Percentiles rank a stretch among this genome's conserved stretches.
phyloP scores from a whole-genome alignment of 2,329 filamentous ascomycete species.

The Sphaerostilbella broomeana region DNA sequence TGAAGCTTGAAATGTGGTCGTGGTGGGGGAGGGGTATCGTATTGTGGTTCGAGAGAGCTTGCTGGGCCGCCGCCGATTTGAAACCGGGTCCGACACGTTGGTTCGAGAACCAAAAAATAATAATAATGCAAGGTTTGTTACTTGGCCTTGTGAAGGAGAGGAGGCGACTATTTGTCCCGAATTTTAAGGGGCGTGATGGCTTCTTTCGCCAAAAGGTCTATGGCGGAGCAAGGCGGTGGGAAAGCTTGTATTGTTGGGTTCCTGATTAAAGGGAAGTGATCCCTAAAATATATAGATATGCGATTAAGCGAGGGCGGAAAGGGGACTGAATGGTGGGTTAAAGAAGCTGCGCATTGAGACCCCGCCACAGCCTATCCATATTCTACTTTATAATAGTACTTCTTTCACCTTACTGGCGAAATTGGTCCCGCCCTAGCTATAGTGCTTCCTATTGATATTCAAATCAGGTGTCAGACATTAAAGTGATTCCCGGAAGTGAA shows the following conservation, averaged over 20 bases:
- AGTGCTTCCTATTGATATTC: too few species aligned
- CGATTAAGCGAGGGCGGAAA: conserved; percentile 17
- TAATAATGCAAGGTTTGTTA: too few species aligned
- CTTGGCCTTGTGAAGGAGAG: background rate
- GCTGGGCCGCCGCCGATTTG: too few species aligned
- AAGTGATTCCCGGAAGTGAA: too few species aligned
- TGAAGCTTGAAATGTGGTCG: background rate
- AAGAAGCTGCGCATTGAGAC: conserved; percentile 2
- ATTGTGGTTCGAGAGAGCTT: too few species aligned
- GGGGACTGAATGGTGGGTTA: background rate
- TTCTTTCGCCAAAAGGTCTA: conserved; percentile 9
- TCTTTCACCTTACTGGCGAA: too few species aligned
- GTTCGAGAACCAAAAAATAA: too few species aligned
- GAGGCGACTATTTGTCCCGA: background rate
- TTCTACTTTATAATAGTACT: too few species aligned
- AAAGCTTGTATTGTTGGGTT: conserved; percentile 1
- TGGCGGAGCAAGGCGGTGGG: conserved; percentile 10
- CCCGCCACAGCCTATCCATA: too few species aligned
- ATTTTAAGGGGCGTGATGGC: background rate
- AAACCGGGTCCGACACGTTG: too few species aligned
- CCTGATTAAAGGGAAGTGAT: conserved; percentile 2
- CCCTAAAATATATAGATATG: conserved; percentile 12
- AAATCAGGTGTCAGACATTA: too few species aligned
- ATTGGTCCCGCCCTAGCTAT: too few species aligned
- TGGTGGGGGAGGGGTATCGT: conserved; percentile 7